Conservation (phyloP, 257 asterid species). For the Cruciata laevipes region DNA sequence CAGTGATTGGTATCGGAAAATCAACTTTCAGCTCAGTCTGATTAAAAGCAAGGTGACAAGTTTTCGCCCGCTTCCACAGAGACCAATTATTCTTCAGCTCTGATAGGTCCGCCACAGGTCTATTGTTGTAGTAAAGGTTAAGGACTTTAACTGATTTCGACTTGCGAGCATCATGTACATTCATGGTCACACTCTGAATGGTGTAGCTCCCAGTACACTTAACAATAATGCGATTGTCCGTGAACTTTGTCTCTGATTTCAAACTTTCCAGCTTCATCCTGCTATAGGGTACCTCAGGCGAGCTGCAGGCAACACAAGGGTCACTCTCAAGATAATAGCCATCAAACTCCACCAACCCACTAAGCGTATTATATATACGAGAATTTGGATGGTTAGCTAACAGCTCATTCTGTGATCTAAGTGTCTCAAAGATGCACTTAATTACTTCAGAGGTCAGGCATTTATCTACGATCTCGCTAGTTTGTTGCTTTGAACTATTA, state of each 20-base stretch:
- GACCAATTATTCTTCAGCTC: slow-evolving; percentile 97
- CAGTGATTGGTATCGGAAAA: slow-evolving; percentile 89
- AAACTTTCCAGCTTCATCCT: slow-evolving; percentile 96
- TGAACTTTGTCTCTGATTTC: slow-evolving; percentile 96
- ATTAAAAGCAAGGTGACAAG: slow-evolving; percentile 86
- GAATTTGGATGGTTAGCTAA: slow-evolving; percentile 99
- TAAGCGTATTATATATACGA: slow-evolving; percentile 91
- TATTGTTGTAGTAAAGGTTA: slow-evolving; percentile 91
- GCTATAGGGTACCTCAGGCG: slow-evolving; percentile 97
- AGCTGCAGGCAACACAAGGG: slow-evolving; percentile 99
- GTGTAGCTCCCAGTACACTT: slow-evolving; percentile 99
- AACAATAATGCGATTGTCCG: slow-evolving; percentile 96
- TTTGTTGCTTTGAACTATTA: slow-evolving; percentile 48
- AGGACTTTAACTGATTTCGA: slow-evolving; percentile 95
- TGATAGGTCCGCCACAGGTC: slow-evolving; percentile 98
- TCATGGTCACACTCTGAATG: slow-evolving; percentile 94
- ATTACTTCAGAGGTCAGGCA: slow-evolving; percentile 84
- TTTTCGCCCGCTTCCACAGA: slow-evolving; percentile 97
- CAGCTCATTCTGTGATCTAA: slow-evolving; percentile 93
- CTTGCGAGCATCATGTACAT: slow-evolving; percentile 96
- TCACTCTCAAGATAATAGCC: slow-evolving; percentile 99
- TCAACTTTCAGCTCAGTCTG: slow-evolving; percentile 97
- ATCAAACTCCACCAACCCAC: slow-evolving; percentile 98
- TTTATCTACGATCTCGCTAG: slow-evolving; percentile 70
- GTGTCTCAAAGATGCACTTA: slow-evolving; percentile 76